Evolutionary conservation across 306 rosid species (phyloP).

Genomic region (Argentina anserina): DNA sequence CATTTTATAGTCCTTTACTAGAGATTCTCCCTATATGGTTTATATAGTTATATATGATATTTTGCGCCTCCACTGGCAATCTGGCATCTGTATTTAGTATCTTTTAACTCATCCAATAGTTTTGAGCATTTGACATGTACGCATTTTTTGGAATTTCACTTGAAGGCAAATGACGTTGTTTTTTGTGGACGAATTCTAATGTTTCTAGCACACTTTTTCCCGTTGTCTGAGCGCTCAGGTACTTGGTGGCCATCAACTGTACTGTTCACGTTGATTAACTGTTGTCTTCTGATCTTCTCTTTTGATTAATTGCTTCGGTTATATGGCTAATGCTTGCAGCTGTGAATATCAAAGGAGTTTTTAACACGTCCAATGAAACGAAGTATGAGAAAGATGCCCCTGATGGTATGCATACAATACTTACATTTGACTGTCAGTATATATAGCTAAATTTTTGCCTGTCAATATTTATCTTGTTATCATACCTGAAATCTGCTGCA

Average conservation of each 20-base stretch:
- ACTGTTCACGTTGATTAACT: slow-evolving; percentile 17
- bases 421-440: slow-evolving; percentile 6
- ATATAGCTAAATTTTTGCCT: not conserved
- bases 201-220: slow-evolving; percentile 96
- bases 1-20: not conserved
- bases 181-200: slow-evolving; percentile 96
- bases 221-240: slow-evolving; percentile 97
- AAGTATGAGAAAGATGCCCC: slow-evolving; percentile 90
- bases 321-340: slow-evolving; percentile 49
- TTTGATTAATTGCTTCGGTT: slow-evolving; percentile 23
- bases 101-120: too few species aligned
- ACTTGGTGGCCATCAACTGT: slow-evolving; percentile 12
- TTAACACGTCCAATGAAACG: slow-evolving; percentile 93
- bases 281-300: not conserved
- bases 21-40: not conserved
- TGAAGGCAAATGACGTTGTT: slow-evolving; percentile 89
- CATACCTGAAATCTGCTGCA: slow-evolving; percentile 16
- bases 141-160: slow-evolving; percentile 19
- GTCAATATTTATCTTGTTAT: slow-evolving; percentile 4
- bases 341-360: slow-evolving; percentile 94
- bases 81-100: not conserved
- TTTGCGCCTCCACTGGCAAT: not conserved
- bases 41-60: not conserved
- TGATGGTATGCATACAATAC: slow-evolving; percentile 45
- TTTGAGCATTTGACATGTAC: slow-evolving; percentile 1